A percentile compares a stretch with the other conserved stretches of the same genome.
Evolutionary conservation across 352 stramenopile genomes (phyloP).

Genomic region (Lagenidium sp.): DNA sequence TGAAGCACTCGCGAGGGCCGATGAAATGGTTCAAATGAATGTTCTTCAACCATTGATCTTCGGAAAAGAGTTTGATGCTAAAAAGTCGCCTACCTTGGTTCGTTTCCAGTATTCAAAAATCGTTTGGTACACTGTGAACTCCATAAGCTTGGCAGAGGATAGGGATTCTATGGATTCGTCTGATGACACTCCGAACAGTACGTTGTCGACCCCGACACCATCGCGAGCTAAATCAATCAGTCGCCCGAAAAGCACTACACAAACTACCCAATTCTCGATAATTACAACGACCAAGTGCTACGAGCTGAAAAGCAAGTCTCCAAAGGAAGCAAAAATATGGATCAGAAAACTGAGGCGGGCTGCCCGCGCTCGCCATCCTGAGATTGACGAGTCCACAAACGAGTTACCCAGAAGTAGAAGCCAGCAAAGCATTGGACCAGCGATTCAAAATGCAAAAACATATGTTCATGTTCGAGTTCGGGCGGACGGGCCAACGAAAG

Average conservation of each 20-base stretch:
- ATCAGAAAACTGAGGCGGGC: conserved; percentile 56
- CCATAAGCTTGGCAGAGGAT: conserved; percentile 61
- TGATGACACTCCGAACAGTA: conserved; percentile 27
- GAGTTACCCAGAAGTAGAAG: conserved; percentile 1
- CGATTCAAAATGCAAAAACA: conserved; percentile 74
- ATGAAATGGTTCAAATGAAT: conserved; percentile 69
- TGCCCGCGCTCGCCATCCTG: conserved; percentile 16
- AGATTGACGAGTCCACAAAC: conserved; percentile 1
- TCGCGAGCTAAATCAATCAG: conserved; percentile 13
- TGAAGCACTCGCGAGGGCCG: conserved; percentile 57
- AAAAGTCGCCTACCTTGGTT: conserved; percentile 1
- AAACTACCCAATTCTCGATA: conserved; percentile 81
- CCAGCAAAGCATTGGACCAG: conserved; percentile 25
- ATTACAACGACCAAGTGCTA: conserved; percentile 82
- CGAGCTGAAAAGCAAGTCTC: conserved; percentile 71
- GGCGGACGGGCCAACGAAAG: conserved; percentile 85
- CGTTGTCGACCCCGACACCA: conserved; percentile 18
- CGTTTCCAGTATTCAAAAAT: conserved; percentile 74
- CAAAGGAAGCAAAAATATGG: conserved; percentile 63
- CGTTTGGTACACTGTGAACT: conserved; percentile 76
- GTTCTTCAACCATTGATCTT: conserved; percentile 39
- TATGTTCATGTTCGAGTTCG: conserved; percentile 81
- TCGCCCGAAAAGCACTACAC: conserved; percentile 14
- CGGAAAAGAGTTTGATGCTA: neutral
- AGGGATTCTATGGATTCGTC: conserved; percentile 64